Evolutionary conservation across 2,329 filamentous ascomycete species (phyloP).

Genomic region (Talaromyces verruculosus): DNA sequence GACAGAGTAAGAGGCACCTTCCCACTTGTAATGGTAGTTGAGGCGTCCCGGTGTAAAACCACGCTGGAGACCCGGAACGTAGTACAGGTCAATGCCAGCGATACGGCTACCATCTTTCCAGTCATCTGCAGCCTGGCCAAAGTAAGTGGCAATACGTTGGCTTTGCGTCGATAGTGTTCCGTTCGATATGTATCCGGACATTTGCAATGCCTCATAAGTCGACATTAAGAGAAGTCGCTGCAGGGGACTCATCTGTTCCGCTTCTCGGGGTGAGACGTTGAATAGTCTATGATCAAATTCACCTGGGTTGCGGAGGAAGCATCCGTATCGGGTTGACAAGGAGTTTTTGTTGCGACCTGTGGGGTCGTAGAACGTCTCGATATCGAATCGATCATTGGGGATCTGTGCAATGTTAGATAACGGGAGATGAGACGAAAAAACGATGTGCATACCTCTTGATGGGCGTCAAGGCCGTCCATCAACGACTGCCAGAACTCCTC

Average conservation of each 20-base stretch:
- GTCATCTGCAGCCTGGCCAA: slow-evolving; percentile 32
- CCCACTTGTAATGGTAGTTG: slow-evolving; percentile 73
- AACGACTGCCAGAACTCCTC: slow-evolving; percentile 72
- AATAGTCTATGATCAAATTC: slow-evolving; percentile 13
- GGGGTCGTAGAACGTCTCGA: slow-evolving; percentile 68
- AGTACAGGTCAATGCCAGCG: background rate
- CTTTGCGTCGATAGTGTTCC: slow-evolving; percentile 57
- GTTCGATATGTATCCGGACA: slow-evolving; percentile 64
- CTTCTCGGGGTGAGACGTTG: slow-evolving; percentile 55
- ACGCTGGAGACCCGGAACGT: background rate
- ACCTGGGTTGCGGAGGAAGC: slow-evolving; percentile 60
- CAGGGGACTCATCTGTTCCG: slow-evolving; percentile 75
- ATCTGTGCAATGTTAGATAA: slow-evolving; percentile 27
- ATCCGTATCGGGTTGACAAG: slow-evolving; percentile 72
- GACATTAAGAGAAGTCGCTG: slow-evolving; percentile 73
- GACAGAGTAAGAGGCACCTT: slow-evolving; percentile 65
- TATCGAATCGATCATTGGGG: slow-evolving; percentile 71
- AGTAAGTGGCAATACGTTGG: slow-evolving; percentile 67
- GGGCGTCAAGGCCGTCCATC: slow-evolving; percentile 53
- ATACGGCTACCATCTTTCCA: background rate
- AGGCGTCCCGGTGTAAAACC: slow-evolving; percentile 50
- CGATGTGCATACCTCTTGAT: background rate
- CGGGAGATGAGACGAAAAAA: background rate
- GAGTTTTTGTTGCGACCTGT: slow-evolving; percentile 74
- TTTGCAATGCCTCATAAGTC: slow-evolving; percentile 76